Conservation (phyloP, 495 filamentous ascomycete species). For the Penicillium steckii region DNA sequence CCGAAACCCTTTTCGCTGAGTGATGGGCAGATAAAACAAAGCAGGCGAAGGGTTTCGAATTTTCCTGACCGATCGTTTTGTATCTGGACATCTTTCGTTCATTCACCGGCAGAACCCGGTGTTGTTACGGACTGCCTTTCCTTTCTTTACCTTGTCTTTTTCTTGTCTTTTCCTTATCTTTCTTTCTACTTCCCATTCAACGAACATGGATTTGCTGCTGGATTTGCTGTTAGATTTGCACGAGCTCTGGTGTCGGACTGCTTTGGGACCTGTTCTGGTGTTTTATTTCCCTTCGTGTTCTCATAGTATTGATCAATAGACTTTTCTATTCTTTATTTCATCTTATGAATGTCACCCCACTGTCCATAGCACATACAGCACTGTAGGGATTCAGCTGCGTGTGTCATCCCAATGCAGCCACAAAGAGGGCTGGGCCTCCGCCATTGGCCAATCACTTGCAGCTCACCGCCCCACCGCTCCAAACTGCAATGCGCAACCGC, state of each 20-base stretch:
- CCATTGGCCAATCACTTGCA: slow-evolving; percentile 20
- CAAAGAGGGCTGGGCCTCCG: background rate
- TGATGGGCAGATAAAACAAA: slow-evolving; percentile 14
- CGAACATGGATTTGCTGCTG: slow-evolving; percentile 29
- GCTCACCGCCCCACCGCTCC: slow-evolving; percentile 12
- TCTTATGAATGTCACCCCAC: no score
- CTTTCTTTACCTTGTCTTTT: slow-evolving; percentile 9
- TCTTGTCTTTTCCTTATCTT: background rate
- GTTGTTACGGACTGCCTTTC: slow-evolving; percentile 18
- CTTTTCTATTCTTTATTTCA: slow-evolving; percentile 7
- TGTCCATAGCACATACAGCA: no score
- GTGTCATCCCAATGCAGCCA: no score
- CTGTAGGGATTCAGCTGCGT: no score
- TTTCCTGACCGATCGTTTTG: slow-evolving; percentile 11
- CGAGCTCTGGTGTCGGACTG: slow-evolving; percentile 32
- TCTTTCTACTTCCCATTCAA: slow-evolving; percentile 14
- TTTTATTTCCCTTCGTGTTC: slow-evolving; percentile 24
- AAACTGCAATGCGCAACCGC: slow-evolving; percentile 12
- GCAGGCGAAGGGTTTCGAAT: background rate
- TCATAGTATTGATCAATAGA: slow-evolving; percentile 32
- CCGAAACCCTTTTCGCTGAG: slow-evolving; percentile 3
- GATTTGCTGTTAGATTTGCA: slow-evolving; percentile 30
- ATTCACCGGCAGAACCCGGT: slow-evolving; percentile 9
- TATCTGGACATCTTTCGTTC: slow-evolving; percentile 16
- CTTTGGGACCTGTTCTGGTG: slow-evolving; percentile 16